Conservation (phyloP, 2,329 filamentous ascomycete genomes). For the Neofusicoccum sp. region DNA sequence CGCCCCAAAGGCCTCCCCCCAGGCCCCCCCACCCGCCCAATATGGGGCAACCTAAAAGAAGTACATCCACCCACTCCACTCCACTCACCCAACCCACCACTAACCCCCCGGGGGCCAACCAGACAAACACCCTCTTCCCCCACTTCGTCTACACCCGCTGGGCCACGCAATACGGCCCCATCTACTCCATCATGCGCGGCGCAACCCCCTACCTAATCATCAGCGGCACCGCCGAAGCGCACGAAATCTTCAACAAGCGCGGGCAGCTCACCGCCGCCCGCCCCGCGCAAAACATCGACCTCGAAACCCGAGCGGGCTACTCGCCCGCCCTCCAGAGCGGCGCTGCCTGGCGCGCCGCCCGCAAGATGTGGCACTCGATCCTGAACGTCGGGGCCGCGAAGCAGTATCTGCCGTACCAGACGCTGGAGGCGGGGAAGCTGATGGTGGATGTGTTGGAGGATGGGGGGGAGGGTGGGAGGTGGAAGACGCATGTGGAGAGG, state of each 20-base stretch:
- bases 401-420: slow-evolving; percentile 19
- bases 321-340: not conserved
- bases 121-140: not conserved
- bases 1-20: slow-evolving; percentile 44
- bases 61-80: not conserved
- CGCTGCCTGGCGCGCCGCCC: not conserved
- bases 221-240: not conserved
- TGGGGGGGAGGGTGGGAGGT: not conserved
- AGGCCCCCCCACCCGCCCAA: slow-evolving; percentile 51
- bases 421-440: slow-evolving; percentile 13
- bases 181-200: slow-evolving; percentile 54
- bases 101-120: not conserved
- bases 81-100: not conserved
- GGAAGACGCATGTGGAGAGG: not conserved
- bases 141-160: slow-evolving; percentile 53
- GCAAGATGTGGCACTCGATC: slow-evolving; percentile 16
- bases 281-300: not conserved
- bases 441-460: not conserved
- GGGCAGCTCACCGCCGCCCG: not conserved
- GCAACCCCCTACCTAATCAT: slow-evolving; percentile 19
- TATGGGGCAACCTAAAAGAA: slow-evolving; percentile 53
- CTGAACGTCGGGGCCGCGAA: slow-evolving; percentile 14
- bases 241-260: slow-evolving; percentile 8
- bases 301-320: not conserved
- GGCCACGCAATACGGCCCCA: slow-evolving; percentile 52